Percentiles rank a stretch among this genome's conserved stretches.
Conservation (phyloP, 345 rosid genomes). For the Rhodamnia rubescens region DNA sequence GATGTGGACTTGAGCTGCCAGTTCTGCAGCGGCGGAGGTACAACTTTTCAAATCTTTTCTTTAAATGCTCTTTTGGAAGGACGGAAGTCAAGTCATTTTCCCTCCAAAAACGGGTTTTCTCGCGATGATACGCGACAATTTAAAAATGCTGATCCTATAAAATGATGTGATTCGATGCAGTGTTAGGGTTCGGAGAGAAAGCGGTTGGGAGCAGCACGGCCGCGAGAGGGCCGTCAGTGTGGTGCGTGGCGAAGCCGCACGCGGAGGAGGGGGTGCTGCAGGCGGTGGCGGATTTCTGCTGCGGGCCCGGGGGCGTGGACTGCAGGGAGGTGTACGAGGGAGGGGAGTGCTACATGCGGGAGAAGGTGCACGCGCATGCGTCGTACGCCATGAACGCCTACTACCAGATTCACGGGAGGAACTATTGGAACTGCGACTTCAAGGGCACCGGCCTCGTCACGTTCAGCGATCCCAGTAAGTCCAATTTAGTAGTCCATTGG, state of each 20-base stretch:
- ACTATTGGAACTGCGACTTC: conserved; percentile 71
- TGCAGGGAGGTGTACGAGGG: conserved; percentile 41
- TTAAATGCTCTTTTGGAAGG: neutral
- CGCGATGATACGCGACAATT: neutral
- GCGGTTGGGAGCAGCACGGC: conserved; percentile 10
- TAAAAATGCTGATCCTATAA: neutral
- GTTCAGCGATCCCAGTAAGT: conserved; percentile 60
- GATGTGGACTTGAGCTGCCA: conserved; percentile 51
- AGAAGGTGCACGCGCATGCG: conserved; percentile 56
- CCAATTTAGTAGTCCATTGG: neutral
- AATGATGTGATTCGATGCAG: conserved; percentile 2
- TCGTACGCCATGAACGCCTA: conserved; percentile 62
- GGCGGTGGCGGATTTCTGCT: conserved; percentile 43
- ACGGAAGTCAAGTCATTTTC: neutral
- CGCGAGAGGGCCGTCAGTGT: conserved; percentile 43
- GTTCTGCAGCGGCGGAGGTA: conserved; percentile 29
- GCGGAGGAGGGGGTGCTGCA: conserved; percentile 51
- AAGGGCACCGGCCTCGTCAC: conserved; percentile 54
- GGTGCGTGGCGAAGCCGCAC: conserved; percentile 73
- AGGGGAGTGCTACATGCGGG: conserved; percentile 37
- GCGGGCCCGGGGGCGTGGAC: conserved; percentile 64
- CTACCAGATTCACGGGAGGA: conserved; percentile 64
- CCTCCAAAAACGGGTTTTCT: neutral
- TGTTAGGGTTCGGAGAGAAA: conserved; percentile 16
- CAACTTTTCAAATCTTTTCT: neutral